Base-by-base conservation (phyloP, 1,139 yeast species). In the Pichia sp. region DNA sequence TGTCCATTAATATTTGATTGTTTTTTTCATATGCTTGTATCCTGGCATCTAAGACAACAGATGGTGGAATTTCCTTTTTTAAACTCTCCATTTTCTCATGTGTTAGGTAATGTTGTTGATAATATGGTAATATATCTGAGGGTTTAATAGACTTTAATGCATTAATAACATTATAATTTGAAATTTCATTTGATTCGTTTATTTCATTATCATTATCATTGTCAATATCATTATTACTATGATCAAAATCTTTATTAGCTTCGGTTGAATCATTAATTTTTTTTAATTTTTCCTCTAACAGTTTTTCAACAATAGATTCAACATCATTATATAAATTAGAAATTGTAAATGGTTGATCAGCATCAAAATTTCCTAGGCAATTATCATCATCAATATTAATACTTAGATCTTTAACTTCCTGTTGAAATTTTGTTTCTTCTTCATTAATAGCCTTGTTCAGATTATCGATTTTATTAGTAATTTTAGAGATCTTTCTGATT, bases 331-430 rank as follows among this genome's bases (percentile, higher is more conserved):
- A 80, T 8, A 83, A 68, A 6, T 74, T 69, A 53, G 73, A 70
- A 26, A 85, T 76, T 40, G 85, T 71, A 63, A 86, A 90, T 23
- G 96, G 95, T 57, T 83, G 89, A 63, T 87, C 96, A 1, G 95
- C 90, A 62, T 86, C 92, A 58, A 80, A 82, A 46, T 76, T 78
- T 31, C 76, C 79, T 23, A 70, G 69, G 27, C 68, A 67, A 34
- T 65, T 64, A 10, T 50, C 50, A 6, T 58, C 51, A 7, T 46
- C 43, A 3, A 50, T 25, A 32, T 53, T 49, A 30, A 60, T 44
- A 5, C 69, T 63, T 22, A 72, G 53, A 45, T 65, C 66, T 40
- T 67, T 63, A 10, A 66, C 66, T 39, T 64, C 67, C 37, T 69
- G 66, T 34, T 68, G 60, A 62, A 80, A 81, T 46, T 65, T 64